Conservation (phyloP, 2,329 filamentous ascomycete genomes). For the Fusarium sp. region DNA sequence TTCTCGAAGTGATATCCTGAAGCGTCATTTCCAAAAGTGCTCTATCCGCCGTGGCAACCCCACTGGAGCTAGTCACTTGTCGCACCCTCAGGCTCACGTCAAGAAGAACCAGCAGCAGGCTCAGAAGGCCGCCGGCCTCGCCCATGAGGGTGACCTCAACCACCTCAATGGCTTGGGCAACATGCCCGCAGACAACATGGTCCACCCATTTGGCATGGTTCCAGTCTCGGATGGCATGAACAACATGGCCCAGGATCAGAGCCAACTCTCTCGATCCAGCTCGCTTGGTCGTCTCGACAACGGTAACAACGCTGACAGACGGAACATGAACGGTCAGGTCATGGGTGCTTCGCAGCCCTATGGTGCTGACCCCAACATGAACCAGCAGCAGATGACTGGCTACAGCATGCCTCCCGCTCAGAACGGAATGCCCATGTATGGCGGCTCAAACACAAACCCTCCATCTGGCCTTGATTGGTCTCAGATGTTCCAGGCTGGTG, state of each 20-base stretch:
- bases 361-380: conserved; percentile 69
- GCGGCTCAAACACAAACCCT: conserved; percentile 68
- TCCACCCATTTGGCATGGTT: conserved; percentile 67
- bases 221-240: conserved; percentile 66
- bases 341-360: conserved; percentile 65
- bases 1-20: conserved; percentile 96
- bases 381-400: conserved; percentile 69
- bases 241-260: conserved; percentile 69
- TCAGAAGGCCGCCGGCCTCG: conserved; percentile 64
- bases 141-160: conserved; percentile 63
- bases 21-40: conserved; percentile 99
- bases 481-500: conserved; percentile 79
- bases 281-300: conserved; percentile 68
- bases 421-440: conserved; percentile 72
- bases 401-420: conserved; percentile 71
- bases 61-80: conserved; percentile 92
- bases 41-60: conserved; percentile 96
- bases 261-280: conserved; percentile 68
- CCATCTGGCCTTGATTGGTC: conserved; percentile 77
- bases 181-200: conserved; percentile 65
- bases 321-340: conserved; percentile 62
- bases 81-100: conserved; percentile 88
- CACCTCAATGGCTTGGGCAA: conserved; percentile 70
- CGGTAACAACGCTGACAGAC: conserved; percentile 64
- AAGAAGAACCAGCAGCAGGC: conserved; percentile 76